Base-by-base conservation (phyloP, 164 flowering plant genomes). In the Litsea cubeba region DNA sequence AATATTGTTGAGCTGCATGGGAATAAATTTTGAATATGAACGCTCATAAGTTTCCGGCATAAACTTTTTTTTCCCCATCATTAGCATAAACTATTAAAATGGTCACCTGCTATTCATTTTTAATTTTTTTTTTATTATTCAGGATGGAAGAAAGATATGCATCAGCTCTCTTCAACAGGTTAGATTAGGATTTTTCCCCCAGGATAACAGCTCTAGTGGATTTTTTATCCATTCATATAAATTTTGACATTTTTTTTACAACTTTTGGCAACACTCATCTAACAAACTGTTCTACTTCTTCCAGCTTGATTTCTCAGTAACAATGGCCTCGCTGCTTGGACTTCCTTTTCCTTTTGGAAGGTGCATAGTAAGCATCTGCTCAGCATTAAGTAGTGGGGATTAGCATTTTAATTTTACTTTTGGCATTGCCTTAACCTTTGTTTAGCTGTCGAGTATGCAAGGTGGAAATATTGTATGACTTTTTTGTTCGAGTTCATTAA, bases 311-410 rank as follows among this genome's bases (percentile, higher is more conserved):
- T 96, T 96, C 88, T 91, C 98, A 51, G 97, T 75, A 71, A 94
- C 99, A 35, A 73, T 96, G 30, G 86, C 97, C 69, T 91, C 99
- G 1, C 75, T 96, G 83, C 90, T 96, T 81, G 99, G 93, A 23
- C 71, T 96, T 76, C 97, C 98, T 24, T 92, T 92, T 87, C 98
- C 99, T 75, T 96, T 86, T 80, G 99, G 99, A 92, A 96, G 99
- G 99, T 96, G 88, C 83, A 77, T 83, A 79, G 84, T 86, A 89
- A 88, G 86, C 87, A 84, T 83, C 73, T 68, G 69, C 11, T 75
- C 54, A 68, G 63, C 18, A 0, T 40, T 60, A 62, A 14, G 17
- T 30, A 30, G 46, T 66, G 17, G 46, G 15, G 46, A 66, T 30
- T 54, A 28, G 17, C 2, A 24, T 63, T 63, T 5, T 60, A 60